phyloP scores from a whole-genome alignment of 2,329 filamentous ascomycete genomes.

The Daldinia sp. region DNA sequence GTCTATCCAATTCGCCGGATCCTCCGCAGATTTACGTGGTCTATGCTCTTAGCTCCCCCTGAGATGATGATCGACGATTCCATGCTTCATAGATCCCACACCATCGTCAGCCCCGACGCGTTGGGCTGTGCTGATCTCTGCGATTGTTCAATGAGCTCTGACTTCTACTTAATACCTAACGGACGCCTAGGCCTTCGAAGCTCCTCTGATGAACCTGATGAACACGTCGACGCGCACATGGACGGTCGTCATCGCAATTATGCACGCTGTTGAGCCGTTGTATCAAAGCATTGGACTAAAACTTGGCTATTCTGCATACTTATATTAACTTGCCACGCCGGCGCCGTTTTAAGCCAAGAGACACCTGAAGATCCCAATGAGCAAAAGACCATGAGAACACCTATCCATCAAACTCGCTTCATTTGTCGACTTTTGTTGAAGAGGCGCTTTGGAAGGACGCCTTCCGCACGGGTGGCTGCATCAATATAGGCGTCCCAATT shows the following conservation, averaged over 20 bases:
- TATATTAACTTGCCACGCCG: constrained; percentile 12
- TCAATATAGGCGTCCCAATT: background rate
- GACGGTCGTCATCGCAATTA: constrained; percentile 7
- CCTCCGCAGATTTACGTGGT: constrained; percentile 36
- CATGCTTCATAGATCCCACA: constrained; percentile 17
- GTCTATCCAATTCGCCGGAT: constrained; percentile 34
- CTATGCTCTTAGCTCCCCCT: constrained; percentile 14
- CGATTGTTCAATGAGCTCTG: constrained; percentile 8
- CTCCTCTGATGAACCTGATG: background rate
- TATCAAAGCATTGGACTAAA: background rate
- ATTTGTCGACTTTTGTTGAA: constrained; percentile 1
- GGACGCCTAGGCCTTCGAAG: constrained; percentile 4
- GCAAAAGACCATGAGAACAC: background rate
- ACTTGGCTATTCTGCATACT: background rate
- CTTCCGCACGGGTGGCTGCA: background rate
- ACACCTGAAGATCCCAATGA: constrained; percentile 8
- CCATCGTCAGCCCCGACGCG: constrained; percentile 18
- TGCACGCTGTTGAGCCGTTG: constrained; percentile 9
- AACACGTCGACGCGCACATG: constrained; percentile 17
- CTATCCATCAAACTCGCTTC: background rate
- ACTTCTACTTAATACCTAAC: constrained; percentile 11
- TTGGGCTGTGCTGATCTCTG: constrained; percentile 17
- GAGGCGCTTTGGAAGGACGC: background rate
- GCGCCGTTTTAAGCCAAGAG: constrained; percentile 3
- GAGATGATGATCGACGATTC: constrained; percentile 36